Evolutionary conservation across 495 filamentous ascomycete species (phyloP).

Genomic region (Aspergillus baeticus): DNA sequence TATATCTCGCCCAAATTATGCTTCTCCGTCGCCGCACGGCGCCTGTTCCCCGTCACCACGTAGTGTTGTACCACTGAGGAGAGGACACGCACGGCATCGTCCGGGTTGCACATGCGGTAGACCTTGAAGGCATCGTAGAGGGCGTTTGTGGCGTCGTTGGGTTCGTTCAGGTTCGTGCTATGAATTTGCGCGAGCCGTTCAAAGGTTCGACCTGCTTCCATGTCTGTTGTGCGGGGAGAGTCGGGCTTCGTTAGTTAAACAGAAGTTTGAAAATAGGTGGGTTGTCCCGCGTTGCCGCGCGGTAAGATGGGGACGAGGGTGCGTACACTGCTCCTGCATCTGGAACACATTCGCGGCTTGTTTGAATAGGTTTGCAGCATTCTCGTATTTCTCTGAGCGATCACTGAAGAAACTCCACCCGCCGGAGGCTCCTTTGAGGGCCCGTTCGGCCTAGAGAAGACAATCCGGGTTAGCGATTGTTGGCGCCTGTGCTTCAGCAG

Average conservation of each 20-base stretch:
- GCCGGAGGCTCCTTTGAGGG: slow-evolving; percentile 61
- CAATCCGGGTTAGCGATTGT: slow-evolving; percentile 32
- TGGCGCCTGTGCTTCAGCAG: slow-evolving; percentile 20
- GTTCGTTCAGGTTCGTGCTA: slow-evolving; percentile 74
- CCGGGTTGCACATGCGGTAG: slow-evolving; percentile 77
- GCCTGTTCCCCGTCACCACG: slow-evolving; percentile 78
- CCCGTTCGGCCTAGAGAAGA: slow-evolving; percentile 71
- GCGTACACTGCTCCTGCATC: slow-evolving; percentile 65
- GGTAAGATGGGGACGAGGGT: slow-evolving; percentile 8
- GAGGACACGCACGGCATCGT: slow-evolving; percentile 74
- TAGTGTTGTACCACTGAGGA: slow-evolving; percentile 75
- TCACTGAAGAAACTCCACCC: slow-evolving; percentile 79
- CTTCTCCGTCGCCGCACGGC: slow-evolving; percentile 83
- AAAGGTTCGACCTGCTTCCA: slow-evolving; percentile 77
- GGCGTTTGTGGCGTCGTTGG: slow-evolving; percentile 83
- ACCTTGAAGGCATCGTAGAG: slow-evolving; percentile 78
- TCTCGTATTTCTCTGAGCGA: slow-evolving; percentile 78
- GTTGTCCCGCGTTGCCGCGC: too few species aligned
- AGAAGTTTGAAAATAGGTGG: too few species aligned
- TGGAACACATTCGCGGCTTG: slow-evolving; percentile 82
- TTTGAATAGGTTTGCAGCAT: slow-evolving; percentile 76
- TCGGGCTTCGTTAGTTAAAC: too few species aligned
- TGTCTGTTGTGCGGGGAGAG: slow-evolving; percentile 46
- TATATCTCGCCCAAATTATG: slow-evolving; percentile 81
- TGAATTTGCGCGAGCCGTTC: slow-evolving; percentile 78